Evolutionary conservation across 2,329 filamentous ascomycete species (phyloP).

Genomic region (Exophiala lecanii-corni): DNA sequence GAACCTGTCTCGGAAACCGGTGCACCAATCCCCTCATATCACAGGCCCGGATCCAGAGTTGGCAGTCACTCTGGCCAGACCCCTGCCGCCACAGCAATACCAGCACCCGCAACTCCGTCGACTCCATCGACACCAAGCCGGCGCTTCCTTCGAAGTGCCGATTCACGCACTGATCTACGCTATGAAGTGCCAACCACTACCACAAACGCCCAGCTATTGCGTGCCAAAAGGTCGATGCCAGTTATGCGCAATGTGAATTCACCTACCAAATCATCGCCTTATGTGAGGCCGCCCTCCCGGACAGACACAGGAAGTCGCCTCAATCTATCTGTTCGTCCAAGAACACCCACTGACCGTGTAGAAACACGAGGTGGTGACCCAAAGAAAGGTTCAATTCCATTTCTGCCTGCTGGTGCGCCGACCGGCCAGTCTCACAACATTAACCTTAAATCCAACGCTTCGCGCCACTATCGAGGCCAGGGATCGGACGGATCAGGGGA

Average conservation of each 20-base stretch:
- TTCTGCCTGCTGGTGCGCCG: slow-evolving; percentile 71
- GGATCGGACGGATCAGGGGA: slow-evolving; percentile 67
- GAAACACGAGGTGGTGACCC: slow-evolving; percentile 38
- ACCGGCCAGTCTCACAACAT: slow-evolving; percentile 74
- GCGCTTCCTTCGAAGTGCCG: slow-evolving; percentile 49
- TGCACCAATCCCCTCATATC: slow-evolving; percentile 60
- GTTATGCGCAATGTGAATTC: slow-evolving; percentile 46
- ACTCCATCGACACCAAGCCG: slow-evolving; percentile 57
- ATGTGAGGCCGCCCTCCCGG: slow-evolving; percentile 36
- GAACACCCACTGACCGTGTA: slow-evolving; percentile 61
- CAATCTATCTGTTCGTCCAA: slow-evolving; percentile 49
- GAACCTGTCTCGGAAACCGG: slow-evolving; percentile 91
- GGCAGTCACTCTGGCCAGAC: slow-evolving; percentile 63
- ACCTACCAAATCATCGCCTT: slow-evolving; percentile 29
- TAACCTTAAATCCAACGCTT: slow-evolving; percentile 60
- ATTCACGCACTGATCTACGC: slow-evolving; percentile 33
- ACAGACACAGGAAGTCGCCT: slow-evolving; percentile 34
- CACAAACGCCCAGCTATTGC: slow-evolving; percentile 52
- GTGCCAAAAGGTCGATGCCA: slow-evolving; percentile 58
- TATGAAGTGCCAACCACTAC: slow-evolving; percentile 42
- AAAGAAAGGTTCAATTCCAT: slow-evolving; percentile 64
- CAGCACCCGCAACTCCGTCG: slow-evolving; percentile 57
- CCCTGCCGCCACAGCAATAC: slow-evolving; percentile 58
- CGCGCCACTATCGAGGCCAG: slow-evolving; percentile 69
- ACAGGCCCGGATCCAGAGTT: slow-evolving; percentile 62